A percentile compares a stretch with the other conserved stretches of the same genome.
Evolutionary conservation across 208 protist species (phyloP).

Genomic region (Leptomonas pyrrhocoris): DNA sequence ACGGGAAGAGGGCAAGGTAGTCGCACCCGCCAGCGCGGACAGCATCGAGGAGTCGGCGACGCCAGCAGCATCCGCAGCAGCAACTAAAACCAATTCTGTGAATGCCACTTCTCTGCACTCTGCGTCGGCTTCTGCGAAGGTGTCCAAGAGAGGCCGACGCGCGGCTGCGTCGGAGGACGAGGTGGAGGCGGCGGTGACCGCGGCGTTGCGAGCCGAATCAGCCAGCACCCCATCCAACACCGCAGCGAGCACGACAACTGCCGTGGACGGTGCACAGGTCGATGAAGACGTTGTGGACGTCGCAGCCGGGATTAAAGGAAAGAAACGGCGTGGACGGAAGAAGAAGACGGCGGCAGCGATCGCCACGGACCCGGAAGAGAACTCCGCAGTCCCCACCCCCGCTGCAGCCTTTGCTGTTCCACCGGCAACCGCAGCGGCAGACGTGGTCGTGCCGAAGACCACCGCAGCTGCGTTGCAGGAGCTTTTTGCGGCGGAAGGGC

Average conservation of each 20-base stretch:
- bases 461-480: constrained; percentile 4
- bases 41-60: too few species aligned
- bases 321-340: constrained; percentile 6
- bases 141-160: background rate
- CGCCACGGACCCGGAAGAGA: background rate
- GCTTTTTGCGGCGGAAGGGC: background rate
- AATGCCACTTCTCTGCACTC: background rate
- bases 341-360: background rate
- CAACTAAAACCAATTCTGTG: background rate
- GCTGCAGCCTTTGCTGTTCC: background rate
- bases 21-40: background rate
- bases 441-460: background rate
- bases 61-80: background rate
- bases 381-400: background rate
- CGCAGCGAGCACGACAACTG: background rate
- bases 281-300: background rate
- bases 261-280: background rate
- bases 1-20: background rate
- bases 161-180: background rate
- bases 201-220: background rate
- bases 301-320: background rate
- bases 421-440: background rate
- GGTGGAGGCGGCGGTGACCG: background rate
- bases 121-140: background rate
- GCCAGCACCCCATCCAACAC: background rate